Evolutionary conservation across 495 filamentous ascomycete species (phyloP).

Genomic region (Neurospora sp.): DNA sequence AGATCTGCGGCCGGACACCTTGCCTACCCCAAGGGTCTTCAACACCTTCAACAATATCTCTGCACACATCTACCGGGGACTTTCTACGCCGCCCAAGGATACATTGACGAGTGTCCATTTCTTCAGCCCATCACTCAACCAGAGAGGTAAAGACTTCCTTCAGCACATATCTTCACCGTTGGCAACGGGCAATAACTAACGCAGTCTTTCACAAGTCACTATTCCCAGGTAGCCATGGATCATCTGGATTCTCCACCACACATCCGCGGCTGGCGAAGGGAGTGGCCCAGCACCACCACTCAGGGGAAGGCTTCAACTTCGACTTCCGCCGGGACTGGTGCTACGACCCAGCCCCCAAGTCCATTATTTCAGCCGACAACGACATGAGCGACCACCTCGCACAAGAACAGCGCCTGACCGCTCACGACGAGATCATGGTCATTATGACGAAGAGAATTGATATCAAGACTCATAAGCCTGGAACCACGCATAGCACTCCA

Average conservation of each 20-base stretch:
- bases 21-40: background rate
- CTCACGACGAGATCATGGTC: background rate
- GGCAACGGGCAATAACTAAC: background rate
- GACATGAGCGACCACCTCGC: too few relatives aligned
- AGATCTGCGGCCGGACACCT: background rate
- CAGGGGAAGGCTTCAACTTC: background rate
- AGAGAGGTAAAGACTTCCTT: background rate
- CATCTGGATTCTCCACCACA: background rate
- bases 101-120: rapidly evolving
- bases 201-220: background rate
- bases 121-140: background rate
- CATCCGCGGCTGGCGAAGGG: background rate
- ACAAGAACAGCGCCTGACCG: background rate
- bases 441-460: background rate
- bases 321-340: background rate
- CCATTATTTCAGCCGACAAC: too few relatives aligned
- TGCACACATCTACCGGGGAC: background rate
- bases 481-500: background rate
- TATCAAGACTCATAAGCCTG: background rate
- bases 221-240: background rate
- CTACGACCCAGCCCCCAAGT: too few relatives aligned
- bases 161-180: background rate
- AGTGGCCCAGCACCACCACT: too few relatives aligned
- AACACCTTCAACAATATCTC: background rate
- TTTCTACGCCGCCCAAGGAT: background rate